Evolutionary conservation across 1,284 basidiomycete species (phyloP), one percentile per base, ranked within the genome.

Genomic region (Veloboletus limbatus): DNA sequence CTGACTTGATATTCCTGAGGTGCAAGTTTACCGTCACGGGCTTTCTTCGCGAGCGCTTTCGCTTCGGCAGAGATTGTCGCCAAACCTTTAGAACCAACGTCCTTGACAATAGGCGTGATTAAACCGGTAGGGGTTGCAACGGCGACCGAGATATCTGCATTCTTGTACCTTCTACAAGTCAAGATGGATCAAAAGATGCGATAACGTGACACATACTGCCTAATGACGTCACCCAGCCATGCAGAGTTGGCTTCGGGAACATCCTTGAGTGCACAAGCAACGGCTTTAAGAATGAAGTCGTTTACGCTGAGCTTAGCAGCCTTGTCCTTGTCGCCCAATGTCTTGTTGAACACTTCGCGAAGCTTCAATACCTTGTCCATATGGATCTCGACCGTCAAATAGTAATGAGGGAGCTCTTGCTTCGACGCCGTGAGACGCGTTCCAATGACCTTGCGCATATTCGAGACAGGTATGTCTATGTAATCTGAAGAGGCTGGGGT

Each of bases 211-310:
- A 75, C 90, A 66, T 69, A 94, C 92, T 92, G 90, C 69, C 96
- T 77, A 68, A 99, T 97, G 47, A 85, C 81, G 60, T 99, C 97
- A 57, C 95, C 96, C 58, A 97, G 72, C 96, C 96, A 99, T 16
- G 94, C 92, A 45, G 94, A 92, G 77, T 99, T 99, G 55, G 88
- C 95, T 69, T 99, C 97, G 45, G 97, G 97, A 25, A 99, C 96
- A 65, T 99, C 95, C 45, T 80, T 78, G 47, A 98, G 79, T 4
- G 97, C 96, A 56, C 93, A 87, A 8, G 88, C 84, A 35, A 89
- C 84, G 6, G 93, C 97, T 75, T 99, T 99, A 68, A 98, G 84
- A 61, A 99, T 84, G 66, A 99, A 99, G 74, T 99, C 97, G 68
- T 98, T 97, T 49, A 99, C 92, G 54, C 91, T 95, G 51, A 99